These are phyloP conservation scores for Paraurostyla sp. DNA, from an alignment of 73 alveolate genomes.

Conservation along the genomic window DNA sequence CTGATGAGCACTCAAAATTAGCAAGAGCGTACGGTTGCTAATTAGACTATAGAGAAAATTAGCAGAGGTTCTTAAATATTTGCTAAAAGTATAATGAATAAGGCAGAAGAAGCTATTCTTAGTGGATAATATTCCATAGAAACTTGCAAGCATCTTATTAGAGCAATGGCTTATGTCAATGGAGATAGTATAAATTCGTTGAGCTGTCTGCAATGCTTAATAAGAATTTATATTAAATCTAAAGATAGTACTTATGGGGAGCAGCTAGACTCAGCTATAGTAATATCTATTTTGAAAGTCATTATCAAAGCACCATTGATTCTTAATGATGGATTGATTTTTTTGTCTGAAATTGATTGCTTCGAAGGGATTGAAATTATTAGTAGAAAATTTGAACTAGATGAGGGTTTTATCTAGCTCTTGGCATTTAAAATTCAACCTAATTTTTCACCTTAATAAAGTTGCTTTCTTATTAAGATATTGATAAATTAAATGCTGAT, in stretches of 20 bases:
- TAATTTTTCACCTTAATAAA: too few relatives aligned
- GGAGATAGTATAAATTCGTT: not conserved
- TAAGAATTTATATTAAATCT: not conserved
- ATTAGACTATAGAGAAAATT: not conserved
- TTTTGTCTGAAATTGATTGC: not conserved
- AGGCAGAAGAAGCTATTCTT: slow-evolving; percentile 29
- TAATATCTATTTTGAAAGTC: not conserved
- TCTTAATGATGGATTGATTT: not conserved
- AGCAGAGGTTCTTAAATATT: slow-evolving; percentile 24
- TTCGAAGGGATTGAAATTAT: slow-evolving; percentile 27
- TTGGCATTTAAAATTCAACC: not conserved
- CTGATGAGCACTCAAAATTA: not conserved
- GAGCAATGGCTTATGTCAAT: slow-evolving; percentile 8
- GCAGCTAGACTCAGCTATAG: not conserved
- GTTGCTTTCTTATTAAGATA: too few relatives aligned
- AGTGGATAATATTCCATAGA: slow-evolving; percentile 28
- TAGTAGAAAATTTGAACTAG: not conserved
- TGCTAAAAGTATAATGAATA: slow-evolving; percentile 30
- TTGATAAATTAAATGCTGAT: too few relatives aligned
- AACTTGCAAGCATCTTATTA: slow-evolving; percentile 33
- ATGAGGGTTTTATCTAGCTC: not conserved
- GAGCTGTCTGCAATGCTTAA: not conserved
- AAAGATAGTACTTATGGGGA: not conserved
- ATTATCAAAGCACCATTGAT: slow-evolving; percentile 13
- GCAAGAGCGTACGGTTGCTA: slow-evolving; percentile 22